phyloP scores from a whole-genome alignment of 306 rosid species.

The Glycine tomentella region DNA sequence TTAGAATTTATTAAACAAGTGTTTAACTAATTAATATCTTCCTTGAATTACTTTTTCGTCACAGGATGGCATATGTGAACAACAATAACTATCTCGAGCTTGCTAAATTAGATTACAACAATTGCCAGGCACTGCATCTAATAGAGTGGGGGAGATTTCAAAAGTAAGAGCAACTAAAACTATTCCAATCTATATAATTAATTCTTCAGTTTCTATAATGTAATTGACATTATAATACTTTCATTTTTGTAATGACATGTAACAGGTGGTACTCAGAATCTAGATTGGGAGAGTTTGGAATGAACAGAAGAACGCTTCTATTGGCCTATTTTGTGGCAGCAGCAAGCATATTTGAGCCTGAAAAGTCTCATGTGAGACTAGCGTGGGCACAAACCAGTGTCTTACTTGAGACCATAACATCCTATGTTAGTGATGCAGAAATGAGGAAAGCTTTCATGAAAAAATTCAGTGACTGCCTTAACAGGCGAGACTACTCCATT shows the following conservation, averaged over 20 bases:
- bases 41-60: neutral
- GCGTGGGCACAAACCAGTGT: slow-evolving; percentile 81
- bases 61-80: slow-evolving; percentile 80
- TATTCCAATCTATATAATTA: neutral
- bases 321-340: slow-evolving; percentile 77
- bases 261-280: slow-evolving; percentile 82
- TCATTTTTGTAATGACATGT: neutral
- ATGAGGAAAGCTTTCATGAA: slow-evolving; percentile 57
- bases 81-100: slow-evolving; percentile 77
- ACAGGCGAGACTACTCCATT: slow-evolving; percentile 43
- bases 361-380: slow-evolving; percentile 68
- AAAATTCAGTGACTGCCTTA: slow-evolving; percentile 48
- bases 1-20: neutral
- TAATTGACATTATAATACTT: neutral
- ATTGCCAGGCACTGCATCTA: slow-evolving; percentile 76
- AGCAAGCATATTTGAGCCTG: slow-evolving; percentile 78
- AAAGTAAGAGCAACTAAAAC: slow-evolving; percentile 54
- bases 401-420: slow-evolving; percentile 60
- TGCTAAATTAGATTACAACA: slow-evolving; percentile 89
- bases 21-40: neutral
- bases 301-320: slow-evolving; percentile 64
- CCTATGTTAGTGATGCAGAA: slow-evolving; percentile 50
- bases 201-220: neutral
- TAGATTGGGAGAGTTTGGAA: slow-evolving; percentile 67
- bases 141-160: slow-evolving; percentile 77